phyloP scores from a whole-genome alignment of 78 protist species.

The slime mould (Dictyostelium discoideum) region dicty_2.7 NC_007089.4:3904001-3904500 shows the following conservation, averaged over 20 bases:
- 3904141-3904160: constrained; percentile 61
- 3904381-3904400: constrained; percentile 75
- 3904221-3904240: constrained; percentile 90
- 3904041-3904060: constrained; percentile 31
- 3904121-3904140: constrained; percentile 67
- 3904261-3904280: constrained; percentile 89
- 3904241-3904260: constrained; percentile 89
- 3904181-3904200: constrained; percentile 70
- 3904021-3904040: constrained; percentile 36
- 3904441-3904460: constrained; percentile 89
- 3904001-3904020: background rate
- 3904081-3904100: constrained; percentile 72
- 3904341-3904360: constrained; percentile 61
- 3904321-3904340: constrained; percentile 78
- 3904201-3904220: constrained; percentile 84
- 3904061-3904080: constrained; percentile 55
- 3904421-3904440: constrained; percentile 72
- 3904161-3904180: constrained; percentile 66
- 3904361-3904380: constrained; percentile 67
- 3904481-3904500: constrained; percentile 90
- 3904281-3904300: constrained; percentile 92
- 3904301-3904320: constrained; percentile 75
- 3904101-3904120: constrained; percentile 65
- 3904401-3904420: constrained; percentile 88
- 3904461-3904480: constrained; percentile 89